phyloP scores from a whole-genome alignment of 2,329 filamentous ascomycete species.

The Trichoderma brevicompactum region DNA sequence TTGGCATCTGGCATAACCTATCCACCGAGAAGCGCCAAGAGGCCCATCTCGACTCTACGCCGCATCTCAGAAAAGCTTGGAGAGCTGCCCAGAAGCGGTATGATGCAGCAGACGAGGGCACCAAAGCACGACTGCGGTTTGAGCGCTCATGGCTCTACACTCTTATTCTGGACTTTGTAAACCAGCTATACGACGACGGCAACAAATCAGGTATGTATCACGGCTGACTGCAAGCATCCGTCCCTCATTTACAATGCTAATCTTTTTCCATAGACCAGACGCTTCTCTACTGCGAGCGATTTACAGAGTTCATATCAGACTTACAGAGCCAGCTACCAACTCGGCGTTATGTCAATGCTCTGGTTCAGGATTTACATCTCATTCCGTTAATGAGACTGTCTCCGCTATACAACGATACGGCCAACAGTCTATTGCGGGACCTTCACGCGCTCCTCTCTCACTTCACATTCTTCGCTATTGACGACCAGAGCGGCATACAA shows the following conservation, averaged over 20 bases:
- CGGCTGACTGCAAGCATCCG: not conserved
- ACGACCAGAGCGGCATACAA: constrained; percentile 85
- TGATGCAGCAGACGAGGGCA: constrained; percentile 79
- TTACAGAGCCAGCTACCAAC: constrained; percentile 93
- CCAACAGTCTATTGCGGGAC: constrained; percentile 78
- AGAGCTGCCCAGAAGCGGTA: constrained; percentile 83
- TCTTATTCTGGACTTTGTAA: constrained; percentile 80
- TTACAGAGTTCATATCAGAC: constrained; percentile 87
- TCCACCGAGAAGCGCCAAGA: constrained; percentile 77
- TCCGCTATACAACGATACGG: constrained; percentile 73
- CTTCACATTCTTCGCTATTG: constrained; percentile 85
- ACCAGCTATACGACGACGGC: constrained; percentile 66
- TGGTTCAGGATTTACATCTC: constrained; percentile 84
- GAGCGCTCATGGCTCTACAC: constrained; percentile 94
- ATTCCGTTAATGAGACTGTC: constrained; percentile 78
- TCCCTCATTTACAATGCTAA: constrained; percentile 31
- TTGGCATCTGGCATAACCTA: constrained; percentile 94
- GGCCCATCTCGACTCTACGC: constrained; percentile 69
- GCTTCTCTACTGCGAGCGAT: constrained; percentile 85
- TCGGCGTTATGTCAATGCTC: constrained; percentile 86
- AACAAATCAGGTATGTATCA: constrained; percentile 50
- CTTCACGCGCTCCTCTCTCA: constrained; percentile 80
- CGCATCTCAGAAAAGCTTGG: constrained; percentile 88
- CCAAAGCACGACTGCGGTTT: constrained; percentile 81
- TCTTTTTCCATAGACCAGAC: constrained; percentile 54